Evolutionary conservation across 1,139 yeast genomes (phyloP), one percentile per base, ranked within the genome.

Genomic region (Taphrina pruni): DNA sequence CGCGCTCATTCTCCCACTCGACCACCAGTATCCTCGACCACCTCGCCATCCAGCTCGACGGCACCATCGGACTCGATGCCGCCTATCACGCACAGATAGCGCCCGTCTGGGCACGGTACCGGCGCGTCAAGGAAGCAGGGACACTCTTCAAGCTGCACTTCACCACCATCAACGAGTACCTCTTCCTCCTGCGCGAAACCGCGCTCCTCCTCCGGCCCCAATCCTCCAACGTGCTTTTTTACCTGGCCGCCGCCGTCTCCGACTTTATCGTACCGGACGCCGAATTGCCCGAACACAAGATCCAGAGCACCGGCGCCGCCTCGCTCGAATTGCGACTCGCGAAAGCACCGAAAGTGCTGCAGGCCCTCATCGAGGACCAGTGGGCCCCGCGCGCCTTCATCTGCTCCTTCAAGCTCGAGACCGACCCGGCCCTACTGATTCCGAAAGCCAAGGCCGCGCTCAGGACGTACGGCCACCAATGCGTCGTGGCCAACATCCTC

Each of bases 221-320:
- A 1, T 80, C 86, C 62, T 77, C 83, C 1, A 80, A 80, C 70
- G 90, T 91, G 0, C 77, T 94, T 61, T 90, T 94, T 76, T 95
- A 89, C 78, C 82, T 94, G 72, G 99, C 99, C 0, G 99, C 99
- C 3, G 99, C 99, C 0, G 99, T 94, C 0, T 90, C 97, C 6
- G 99, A 94, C 78, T 94, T 95, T 78, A 94, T 92, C 79, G 83
- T 94, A 57, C 99, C 99, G 1, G 86, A 85, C 70, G 87, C 93
- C 1, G 83, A 90, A 73, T 83, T 91, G 76, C 96, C 98, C 0
- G 91, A 90, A 75, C 99, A 94, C 79, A 94, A 94, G 79, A 94
- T 94, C 72, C 99, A 95, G 78, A 62, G 69, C 35, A 51, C 57
- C 86, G 32, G 32, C 32, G 86, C 26, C 86, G 82, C 17, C 83